Conservation (phyloP, 1,284 basidiomycete genomes). For the Apiotrichum porosum region DNA sequence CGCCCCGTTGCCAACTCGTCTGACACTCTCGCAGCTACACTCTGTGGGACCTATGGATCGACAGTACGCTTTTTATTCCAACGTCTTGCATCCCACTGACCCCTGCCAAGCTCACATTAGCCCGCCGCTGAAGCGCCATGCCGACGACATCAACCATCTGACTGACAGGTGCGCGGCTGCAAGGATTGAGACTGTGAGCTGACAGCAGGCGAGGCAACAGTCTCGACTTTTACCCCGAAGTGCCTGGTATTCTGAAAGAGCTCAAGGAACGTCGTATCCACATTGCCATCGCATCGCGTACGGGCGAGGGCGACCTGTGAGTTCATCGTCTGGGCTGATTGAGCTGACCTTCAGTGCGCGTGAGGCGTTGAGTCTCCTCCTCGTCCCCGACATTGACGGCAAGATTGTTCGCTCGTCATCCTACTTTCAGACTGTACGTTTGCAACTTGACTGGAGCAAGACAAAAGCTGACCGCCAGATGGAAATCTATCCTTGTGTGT, state of each 20-base stretch:
- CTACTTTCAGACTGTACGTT: slow-evolving; percentile 60
- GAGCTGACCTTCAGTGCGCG: slow-evolving; percentile 57
- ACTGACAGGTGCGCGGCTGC: slow-evolving; percentile 55
- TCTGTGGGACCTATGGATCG: slow-evolving; percentile 78
- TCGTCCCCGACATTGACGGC: slow-evolving; percentile 56
- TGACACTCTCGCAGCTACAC: slow-evolving; percentile 59
- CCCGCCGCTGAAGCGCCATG: slow-evolving; percentile 62
- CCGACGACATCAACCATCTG: slow-evolving; percentile 58
- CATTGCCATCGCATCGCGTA: slow-evolving; percentile 73
- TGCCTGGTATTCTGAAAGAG: slow-evolving; percentile 66
- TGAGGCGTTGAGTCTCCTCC: slow-evolving; percentile 66
- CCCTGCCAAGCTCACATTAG: slow-evolving; percentile 35
- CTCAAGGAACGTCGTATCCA: slow-evolving; percentile 56
- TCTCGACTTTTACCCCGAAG: slow-evolving; percentile 69
- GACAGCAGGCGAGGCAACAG: slow-evolving; percentile 54
- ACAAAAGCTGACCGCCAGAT: slow-evolving; percentile 45
- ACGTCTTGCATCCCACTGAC: too few species aligned
- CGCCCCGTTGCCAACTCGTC: background rate
- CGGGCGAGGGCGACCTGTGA: slow-evolving; percentile 64
- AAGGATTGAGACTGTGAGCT: background rate
- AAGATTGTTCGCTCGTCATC: slow-evolving; percentile 56
- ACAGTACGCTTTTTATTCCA: slow-evolving; percentile 53
- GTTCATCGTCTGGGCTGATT: slow-evolving; percentile 30
- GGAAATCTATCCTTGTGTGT: slow-evolving; percentile 74
- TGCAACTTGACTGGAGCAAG: background rate